Conservation (phyloP, 2,329 filamentous ascomycete genomes). For the Claviceps arundinis region DNA sequence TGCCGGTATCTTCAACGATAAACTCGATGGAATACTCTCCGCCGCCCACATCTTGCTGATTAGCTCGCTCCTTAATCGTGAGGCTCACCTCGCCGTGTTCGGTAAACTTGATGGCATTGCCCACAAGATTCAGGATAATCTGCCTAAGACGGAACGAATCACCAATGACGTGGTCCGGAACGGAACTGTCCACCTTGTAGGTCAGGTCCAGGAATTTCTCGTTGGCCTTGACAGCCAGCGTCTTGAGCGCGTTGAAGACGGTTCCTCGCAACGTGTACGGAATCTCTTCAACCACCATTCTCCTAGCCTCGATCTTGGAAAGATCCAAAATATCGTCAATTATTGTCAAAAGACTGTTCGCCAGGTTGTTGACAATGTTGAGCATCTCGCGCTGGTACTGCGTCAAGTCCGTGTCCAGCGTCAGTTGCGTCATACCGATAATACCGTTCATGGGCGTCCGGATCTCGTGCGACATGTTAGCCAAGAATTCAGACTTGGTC, state of each 20-base stretch:
- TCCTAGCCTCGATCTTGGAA: slow-evolving; percentile 80
- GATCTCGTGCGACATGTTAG: slow-evolving; percentile 98
- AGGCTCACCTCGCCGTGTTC: slow-evolving; percentile 93
- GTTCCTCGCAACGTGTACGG: slow-evolving; percentile 88
- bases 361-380: slow-evolving; percentile 93
- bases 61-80: slow-evolving; percentile 60
- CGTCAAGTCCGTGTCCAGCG: slow-evolving; percentile 85
- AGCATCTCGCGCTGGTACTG: slow-evolving; percentile 96
- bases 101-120: slow-evolving; percentile 98
- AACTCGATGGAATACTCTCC: slow-evolving; percentile 92
- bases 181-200: slow-evolving; percentile 84
- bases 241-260: slow-evolving; percentile 95
- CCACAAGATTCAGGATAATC: slow-evolving; percentile 92
- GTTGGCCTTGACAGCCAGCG: slow-evolving; percentile 90
- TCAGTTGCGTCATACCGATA: slow-evolving; percentile 95
- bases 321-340: slow-evolving; percentile 74
- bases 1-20: slow-evolving; percentile 88
- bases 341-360: slow-evolving; percentile 90
- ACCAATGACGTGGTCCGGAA: slow-evolving; percentile 89
- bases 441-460: slow-evolving; percentile 96
- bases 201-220: slow-evolving; percentile 88
- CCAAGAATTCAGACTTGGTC: slow-evolving; percentile 95
- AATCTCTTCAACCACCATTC: slow-evolving; percentile 97
- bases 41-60: slow-evolving; percentile 47
- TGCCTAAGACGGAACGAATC: slow-evolving; percentile 94